A percentile compares a stretch with the other conserved stretches of the same genome.
Evolutionary conservation across 1,284 basidiomycete genomes (phyloP).

Genomic region (Tetrapyrgos nigripes): DNA sequence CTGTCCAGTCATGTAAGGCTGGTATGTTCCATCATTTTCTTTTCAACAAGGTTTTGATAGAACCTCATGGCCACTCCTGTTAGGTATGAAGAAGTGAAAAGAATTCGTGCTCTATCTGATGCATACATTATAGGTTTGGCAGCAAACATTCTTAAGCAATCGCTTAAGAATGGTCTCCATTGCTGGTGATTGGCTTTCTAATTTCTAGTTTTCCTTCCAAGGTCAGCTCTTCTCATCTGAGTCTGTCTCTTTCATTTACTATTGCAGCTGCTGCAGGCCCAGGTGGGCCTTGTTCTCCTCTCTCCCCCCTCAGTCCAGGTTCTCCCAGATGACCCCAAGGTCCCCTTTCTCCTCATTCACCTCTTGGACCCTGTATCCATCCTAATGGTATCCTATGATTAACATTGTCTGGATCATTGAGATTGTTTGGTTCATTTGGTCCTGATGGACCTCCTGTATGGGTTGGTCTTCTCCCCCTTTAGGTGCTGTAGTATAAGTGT

Average conservation of each 20-base stretch:
- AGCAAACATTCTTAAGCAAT: background rate
- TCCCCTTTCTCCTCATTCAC: too few relatives aligned
- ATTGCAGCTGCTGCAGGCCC: too few relatives aligned
- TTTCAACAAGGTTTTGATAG: constrained; percentile 3
- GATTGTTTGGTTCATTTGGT: too few relatives aligned
- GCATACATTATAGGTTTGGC: constrained; percentile 4
- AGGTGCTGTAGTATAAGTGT: too few relatives aligned
- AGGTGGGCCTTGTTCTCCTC: too few relatives aligned
- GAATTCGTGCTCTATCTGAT: background rate
- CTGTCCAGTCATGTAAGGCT: background rate
- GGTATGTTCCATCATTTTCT: background rate
- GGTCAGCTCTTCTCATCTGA: background rate
- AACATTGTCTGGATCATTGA: too few relatives aligned
- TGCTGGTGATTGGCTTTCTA: background rate
- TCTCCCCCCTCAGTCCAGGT: too few relatives aligned
- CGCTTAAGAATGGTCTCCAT: constrained; percentile 1
- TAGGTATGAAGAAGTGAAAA: constrained; percentile 1
- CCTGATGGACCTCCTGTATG: too few relatives aligned
- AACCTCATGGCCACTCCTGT: background rate
- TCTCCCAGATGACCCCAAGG: too few relatives aligned
- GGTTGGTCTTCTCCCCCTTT: too few relatives aligned
- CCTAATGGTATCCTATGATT: too few relatives aligned
- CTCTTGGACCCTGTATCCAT: too few relatives aligned
- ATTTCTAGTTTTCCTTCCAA: constrained; percentile 8
- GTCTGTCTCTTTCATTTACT: background rate